A percentile compares a stretch with the other conserved stretches of the same genome.
Evolutionary conservation across 306 rosid species (phyloP).

Genomic region (Senna siamea): DNA sequence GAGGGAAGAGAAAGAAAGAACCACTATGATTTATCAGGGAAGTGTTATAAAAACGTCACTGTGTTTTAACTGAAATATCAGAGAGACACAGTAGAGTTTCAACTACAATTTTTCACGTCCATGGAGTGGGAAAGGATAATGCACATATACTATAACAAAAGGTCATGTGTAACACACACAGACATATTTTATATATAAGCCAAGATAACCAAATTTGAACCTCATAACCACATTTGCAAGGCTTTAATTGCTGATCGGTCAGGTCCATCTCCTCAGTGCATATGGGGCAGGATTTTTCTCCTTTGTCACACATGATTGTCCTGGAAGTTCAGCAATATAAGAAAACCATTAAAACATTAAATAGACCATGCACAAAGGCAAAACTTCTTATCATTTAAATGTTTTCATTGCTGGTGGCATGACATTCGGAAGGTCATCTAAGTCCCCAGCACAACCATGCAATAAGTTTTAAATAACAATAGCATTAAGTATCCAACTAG

Average conservation of each 20-base stretch:
- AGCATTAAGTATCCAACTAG: not conserved
- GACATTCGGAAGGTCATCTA: slow-evolving; percentile 2
- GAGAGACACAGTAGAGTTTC: slow-evolving; percentile 4
- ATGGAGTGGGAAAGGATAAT: not conserved
- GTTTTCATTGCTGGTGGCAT: slow-evolving; percentile 3
- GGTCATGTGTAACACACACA: not conserved
- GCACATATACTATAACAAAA: slow-evolving; percentile 23
- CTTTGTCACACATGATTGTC: slow-evolving; percentile 51
- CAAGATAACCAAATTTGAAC: slow-evolving; percentile 34
- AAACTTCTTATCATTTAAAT: slow-evolving; percentile 5
- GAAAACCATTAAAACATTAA: slow-evolving; percentile 10
- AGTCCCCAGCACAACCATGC: slow-evolving; percentile 10
- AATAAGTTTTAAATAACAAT: not conserved
- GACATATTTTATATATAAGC: not conserved
- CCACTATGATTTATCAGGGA: slow-evolving; percentile 8
- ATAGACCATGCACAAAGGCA: not conserved
- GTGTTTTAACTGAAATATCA: slow-evolving; percentile 8
- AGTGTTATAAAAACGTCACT: not conserved
- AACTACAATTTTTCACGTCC: slow-evolving; percentile 24
- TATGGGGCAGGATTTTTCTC: slow-evolving; percentile 57
- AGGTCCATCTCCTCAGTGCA: slow-evolving; percentile 65
- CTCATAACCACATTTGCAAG: slow-evolving; percentile 65
- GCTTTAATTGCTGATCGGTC: slow-evolving; percentile 66
- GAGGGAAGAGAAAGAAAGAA: slow-evolving; percentile 6
- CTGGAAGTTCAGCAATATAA: slow-evolving; percentile 37